These are phyloP conservation scores for Ormosia emarginata DNA, from an alignment of 306 rosid species.

Conservation along the genomic window DNA sequence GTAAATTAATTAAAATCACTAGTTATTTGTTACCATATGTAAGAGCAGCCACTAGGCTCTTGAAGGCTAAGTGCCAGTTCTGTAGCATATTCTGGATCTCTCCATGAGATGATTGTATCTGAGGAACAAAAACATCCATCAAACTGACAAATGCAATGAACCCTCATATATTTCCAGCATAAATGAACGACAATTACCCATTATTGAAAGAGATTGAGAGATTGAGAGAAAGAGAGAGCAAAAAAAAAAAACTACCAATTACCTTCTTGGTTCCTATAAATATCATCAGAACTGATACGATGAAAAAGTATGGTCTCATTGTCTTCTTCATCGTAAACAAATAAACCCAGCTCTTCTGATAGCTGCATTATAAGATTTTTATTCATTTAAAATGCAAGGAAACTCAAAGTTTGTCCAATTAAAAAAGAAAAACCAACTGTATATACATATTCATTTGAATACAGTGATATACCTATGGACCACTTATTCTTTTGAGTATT, in stretches of 20 bases:
- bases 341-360: conserved; percentile 81
- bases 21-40: too few species aligned
- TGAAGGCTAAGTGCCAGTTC: too few species aligned
- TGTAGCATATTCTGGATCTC: too few species aligned
- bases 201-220: background rate
- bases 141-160: too few species aligned
- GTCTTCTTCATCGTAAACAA: conserved; percentile 88
- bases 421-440: background rate
- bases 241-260: conserved; percentile 19
- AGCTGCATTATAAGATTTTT: conserved; percentile 52
- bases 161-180: too few species aligned
- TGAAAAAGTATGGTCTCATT: conserved; percentile 80
- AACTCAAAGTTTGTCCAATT: conserved; percentile 6
- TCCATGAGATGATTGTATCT: too few species aligned
- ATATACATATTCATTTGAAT: conserved; percentile 2
- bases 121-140: too few species aligned
- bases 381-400: conserved; percentile 4
- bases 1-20: too few species aligned
- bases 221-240: background rate
- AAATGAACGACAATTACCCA: background rate
- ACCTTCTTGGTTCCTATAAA: conserved; percentile 99
- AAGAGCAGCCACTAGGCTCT: too few species aligned
- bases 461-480: background rate
- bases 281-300: conserved; percentile 75
- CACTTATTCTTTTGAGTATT: background rate